Evolutionary conservation across 768 basidiomycete species (phyloP).

Genomic region (Suillus discolor): DNA sequence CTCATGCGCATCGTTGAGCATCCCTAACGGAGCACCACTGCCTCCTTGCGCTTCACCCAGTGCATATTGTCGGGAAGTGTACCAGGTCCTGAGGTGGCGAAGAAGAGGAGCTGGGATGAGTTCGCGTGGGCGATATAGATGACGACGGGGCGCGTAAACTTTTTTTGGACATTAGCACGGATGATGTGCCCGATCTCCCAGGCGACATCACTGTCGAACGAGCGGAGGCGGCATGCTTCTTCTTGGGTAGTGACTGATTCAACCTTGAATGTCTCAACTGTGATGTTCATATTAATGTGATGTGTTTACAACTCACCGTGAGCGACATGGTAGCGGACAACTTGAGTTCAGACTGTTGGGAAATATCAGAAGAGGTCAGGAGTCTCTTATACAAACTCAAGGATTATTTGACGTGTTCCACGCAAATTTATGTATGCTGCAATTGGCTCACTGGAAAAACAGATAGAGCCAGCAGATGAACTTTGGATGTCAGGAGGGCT

Average conservation of each 20-base stretch:
- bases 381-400: not conserved
- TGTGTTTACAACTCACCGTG: constrained; percentile 12
- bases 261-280: constrained; percentile 13
- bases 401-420: not conserved
- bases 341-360: not conserved
- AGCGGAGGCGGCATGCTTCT: constrained; percentile 24
- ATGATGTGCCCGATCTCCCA: constrained; percentile 35
- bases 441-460: not conserved
- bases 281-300: not conserved
- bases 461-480: not conserved
- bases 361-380: not conserved
- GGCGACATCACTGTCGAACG: constrained; percentile 35
- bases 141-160: constrained; percentile 24
- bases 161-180: constrained; percentile 21
- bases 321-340: constrained; percentile 11
- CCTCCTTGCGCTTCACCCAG: constrained; percentile 38
- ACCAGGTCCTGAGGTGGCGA: constrained; percentile 28
- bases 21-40: constrained; percentile 34
- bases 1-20: constrained; percentile 29
- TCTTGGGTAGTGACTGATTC: constrained; percentile 27
- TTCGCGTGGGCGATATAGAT: constrained; percentile 33
- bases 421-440: not conserved
- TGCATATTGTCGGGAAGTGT: constrained; percentile 33
- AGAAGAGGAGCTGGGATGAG: constrained; percentile 33
- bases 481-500: not conserved